Percentiles rank a stretch among this genome's conserved stretches.
Conservation (phyloP, 2,329 filamentous ascomycete genomes). For the Xylariaceae sp. region DNA sequence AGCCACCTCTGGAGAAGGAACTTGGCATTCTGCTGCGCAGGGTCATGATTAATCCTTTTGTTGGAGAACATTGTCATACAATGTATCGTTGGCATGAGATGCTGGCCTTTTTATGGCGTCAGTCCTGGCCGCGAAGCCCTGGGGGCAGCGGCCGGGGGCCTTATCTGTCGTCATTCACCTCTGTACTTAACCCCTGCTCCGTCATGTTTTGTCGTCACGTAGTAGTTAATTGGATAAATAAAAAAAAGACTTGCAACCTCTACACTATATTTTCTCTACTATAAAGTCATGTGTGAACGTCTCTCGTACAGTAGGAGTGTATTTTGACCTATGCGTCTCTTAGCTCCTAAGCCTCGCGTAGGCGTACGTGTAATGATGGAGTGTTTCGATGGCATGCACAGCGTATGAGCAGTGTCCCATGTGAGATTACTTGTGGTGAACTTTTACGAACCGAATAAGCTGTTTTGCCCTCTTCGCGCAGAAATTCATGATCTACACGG, state of each 20-base stretch:
- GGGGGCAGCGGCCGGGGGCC: slow-evolving; percentile 6
- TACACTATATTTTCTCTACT: background rate
- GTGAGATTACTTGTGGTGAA: too few species aligned
- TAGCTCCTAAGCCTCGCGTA: too few species aligned
- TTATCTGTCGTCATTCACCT: slow-evolving; percentile 9
- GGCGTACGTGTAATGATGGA: too few species aligned
- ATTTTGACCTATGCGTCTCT: too few species aligned
- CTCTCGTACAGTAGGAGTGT: too few species aligned
- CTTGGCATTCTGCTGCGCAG: slow-evolving; percentile 16
- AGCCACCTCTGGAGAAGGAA: slow-evolving; percentile 22
- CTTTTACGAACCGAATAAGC: background rate
- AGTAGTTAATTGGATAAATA: slow-evolving; percentile 26
- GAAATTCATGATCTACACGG: too few species aligned
- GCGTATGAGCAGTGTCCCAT: too few species aligned
- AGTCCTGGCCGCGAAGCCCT: slow-evolving; percentile 13
- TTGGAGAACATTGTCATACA: slow-evolving; percentile 10
- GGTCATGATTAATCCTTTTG: background rate
- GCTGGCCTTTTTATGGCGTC: slow-evolving; percentile 34
- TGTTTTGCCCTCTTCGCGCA: too few species aligned
- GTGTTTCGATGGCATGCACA: too few species aligned
- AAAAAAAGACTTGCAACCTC: slow-evolving; percentile 11
- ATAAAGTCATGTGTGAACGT: background rate
- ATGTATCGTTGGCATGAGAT: slow-evolving; percentile 36
- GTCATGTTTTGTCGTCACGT: slow-evolving; percentile 22
- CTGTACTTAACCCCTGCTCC: slow-evolving; percentile 19